These are phyloP conservation scores for Nannizziopsis arthrosporioides DNA, from an alignment of 2,329 filamentous ascomycete genomes.

Conservation along the genomic window DNA sequence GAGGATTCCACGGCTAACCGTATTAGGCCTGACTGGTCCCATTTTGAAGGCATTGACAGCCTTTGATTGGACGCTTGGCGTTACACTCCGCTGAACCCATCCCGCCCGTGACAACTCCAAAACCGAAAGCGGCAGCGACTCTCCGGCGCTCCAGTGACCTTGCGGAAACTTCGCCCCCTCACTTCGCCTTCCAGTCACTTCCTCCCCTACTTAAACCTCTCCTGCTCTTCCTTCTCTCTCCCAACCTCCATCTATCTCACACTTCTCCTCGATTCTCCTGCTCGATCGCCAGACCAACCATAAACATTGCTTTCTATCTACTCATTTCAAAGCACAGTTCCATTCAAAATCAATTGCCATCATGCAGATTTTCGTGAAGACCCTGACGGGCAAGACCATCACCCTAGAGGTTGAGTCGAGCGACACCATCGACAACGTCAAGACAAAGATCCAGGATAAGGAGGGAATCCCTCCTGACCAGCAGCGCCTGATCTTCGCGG, in stretches of 20 bases:
- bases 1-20: conserved; percentile 5
- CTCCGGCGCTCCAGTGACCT: neutral
- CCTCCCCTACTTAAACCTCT: conserved; percentile 18
- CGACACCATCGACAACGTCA: conserved; percentile 44
- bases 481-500: conserved; percentile 48
- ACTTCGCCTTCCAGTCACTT: conserved; percentile 18
- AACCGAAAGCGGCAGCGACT: neutral
- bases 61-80: neutral
- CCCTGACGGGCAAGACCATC: conserved; percentile 53
- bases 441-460: conserved; percentile 50
- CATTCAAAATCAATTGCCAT: conserved; percentile 27
- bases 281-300: conserved; percentile 4
- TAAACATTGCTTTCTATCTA: too few species aligned
- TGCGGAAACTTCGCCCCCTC: neutral
- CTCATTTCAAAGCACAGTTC: conserved; percentile 6
- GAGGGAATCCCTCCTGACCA: conserved; percentile 49
- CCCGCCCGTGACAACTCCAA: neutral
- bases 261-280: conserved; percentile 13
- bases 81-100: too few species aligned
- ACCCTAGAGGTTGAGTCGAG: conserved; percentile 40
- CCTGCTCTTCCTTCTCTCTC: conserved; percentile 18
- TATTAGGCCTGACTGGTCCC: neutral
- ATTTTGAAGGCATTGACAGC: too few species aligned
- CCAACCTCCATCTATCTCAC: conserved; percentile 12
- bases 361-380: conserved; percentile 99